Evolutionary conservation across 331 rosid genomes (phyloP), one percentile per base, ranked within the genome.

Genomic region (Phaseolus coccineus): DNA sequence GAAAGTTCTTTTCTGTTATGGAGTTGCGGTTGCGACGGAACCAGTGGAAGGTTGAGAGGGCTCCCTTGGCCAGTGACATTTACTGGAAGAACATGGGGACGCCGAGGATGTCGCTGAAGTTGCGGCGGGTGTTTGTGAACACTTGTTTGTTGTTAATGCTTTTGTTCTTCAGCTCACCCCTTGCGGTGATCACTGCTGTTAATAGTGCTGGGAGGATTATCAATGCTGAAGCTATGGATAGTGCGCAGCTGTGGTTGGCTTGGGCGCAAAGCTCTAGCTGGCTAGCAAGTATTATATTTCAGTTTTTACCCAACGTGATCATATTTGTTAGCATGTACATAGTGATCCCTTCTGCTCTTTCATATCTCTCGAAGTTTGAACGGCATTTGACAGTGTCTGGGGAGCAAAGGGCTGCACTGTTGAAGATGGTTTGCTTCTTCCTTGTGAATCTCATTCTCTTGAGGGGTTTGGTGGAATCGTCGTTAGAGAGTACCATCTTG

Each of bases 31-130:
- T 96, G 30, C 82, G 84, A 72, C 90, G 98, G 83, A 96, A 89
- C 87, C 96, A 96, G 69, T 96, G 99, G 99, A 93, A 96, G 86
- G 99, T 93, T 63, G 99, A 96, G 89, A 89, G 97, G 12, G 99
- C 99, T n/a, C 98, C 99, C 25, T 84, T 96, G 90, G 98, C 98
- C 0, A 83, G 90, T 2, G 99, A 96, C 75, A 91, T 96, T 82
- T 96, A 93, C 61, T 96, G 99, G 99, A 96, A 91, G 71, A 95
- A 96, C 58, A 83, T 96, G 92, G 99, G 99, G 31, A 89, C 97
- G 0, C 80, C 96, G 0, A 96, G 86, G 86, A 70, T 89, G 11
- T 90, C 97, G 0, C 78, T 93, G 63, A 91, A 65, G 64, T 77
- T 96, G 66, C 85, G 96, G 57, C 90, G 98, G 80, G 89, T 87